Evolutionary conservation across 331 rosid genomes (phyloP).

Genomic region (Ulmus americana): DNA sequence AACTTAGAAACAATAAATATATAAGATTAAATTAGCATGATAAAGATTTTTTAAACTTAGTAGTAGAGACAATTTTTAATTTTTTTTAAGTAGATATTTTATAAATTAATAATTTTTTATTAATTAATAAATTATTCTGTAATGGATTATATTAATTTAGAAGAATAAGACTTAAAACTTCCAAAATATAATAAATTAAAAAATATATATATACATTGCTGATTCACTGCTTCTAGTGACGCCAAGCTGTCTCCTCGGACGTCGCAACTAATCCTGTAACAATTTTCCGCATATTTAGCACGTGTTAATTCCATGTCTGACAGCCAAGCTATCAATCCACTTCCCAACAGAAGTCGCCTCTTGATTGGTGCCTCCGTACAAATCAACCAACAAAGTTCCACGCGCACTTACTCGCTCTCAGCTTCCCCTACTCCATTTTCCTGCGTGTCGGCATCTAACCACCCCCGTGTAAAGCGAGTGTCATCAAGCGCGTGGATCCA

Average conservation of each 20-base stretch:
- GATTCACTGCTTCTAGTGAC: background rate
- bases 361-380: background rate
- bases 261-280: background rate
- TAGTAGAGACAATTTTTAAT: too few relatives aligned
- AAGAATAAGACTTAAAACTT: too few relatives aligned
- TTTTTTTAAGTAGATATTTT: too few relatives aligned
- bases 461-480: slow-evolving; percentile 45
- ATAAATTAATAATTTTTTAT: too few relatives aligned
- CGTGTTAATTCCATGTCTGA: background rate
- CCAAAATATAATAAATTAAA: too few relatives aligned
- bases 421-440: background rate
- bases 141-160: too few relatives aligned
- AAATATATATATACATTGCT: background rate
- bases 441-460: slow-evolving; percentile 15
- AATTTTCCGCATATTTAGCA: background rate
- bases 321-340: background rate
- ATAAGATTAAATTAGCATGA: too few relatives aligned
- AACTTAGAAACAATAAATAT: too few relatives aligned
- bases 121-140: too few relatives aligned
- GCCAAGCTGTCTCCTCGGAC: slow-evolving; percentile 2
- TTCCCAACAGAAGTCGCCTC: background rate
- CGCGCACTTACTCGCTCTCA: background rate
- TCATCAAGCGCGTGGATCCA: slow-evolving; percentile 37
- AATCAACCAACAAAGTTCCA: background rate
- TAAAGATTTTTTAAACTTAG: too few relatives aligned